phyloP scores from a whole-genome alignment of 306 rosid species.

The Sesbania bispinosa region DNA sequence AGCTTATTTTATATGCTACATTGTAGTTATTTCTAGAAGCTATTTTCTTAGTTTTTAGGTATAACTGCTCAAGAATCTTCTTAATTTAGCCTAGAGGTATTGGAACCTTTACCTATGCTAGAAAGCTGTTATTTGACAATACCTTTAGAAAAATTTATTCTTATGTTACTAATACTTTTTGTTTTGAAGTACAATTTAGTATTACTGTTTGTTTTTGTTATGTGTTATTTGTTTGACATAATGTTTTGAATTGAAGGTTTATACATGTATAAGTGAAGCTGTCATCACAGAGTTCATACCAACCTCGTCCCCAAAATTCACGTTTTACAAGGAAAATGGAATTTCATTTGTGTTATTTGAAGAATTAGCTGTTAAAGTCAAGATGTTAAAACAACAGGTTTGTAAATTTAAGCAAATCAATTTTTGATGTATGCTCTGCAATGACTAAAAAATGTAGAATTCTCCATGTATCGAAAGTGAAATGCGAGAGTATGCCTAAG shows the following conservation, averaged over 20 bases:
- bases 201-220: not conserved
- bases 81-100: no score
- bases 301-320: constrained; percentile 65
- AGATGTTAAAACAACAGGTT: constrained; percentile 47
- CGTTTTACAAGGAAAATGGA: constrained; percentile 33
- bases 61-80: no score
- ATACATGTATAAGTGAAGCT: constrained; percentile 70
- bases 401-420: constrained; percentile 19
- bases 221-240: not conserved
- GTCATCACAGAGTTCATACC: constrained; percentile 61
- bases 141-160: not conserved
- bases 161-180: not conserved
- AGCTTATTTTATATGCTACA: not conserved
- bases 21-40: not conserved
- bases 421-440: constrained; percentile 1
- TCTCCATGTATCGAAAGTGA: not conserved
- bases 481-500: not conserved
- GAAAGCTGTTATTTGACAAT: constrained; percentile 6
- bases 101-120: not conserved
- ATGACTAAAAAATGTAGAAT: not conserved
- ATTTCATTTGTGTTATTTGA: constrained; percentile 28
- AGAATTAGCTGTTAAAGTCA: constrained; percentile 30
- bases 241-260: constrained; percentile 55
- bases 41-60: not conserved
- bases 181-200: not conserved